A percentile compares a stretch with the other conserved stretches of the same genome.
Conservation (phyloP, 1,284 basidiomycete genomes). For the Ceratobasidium sp. region DNA sequence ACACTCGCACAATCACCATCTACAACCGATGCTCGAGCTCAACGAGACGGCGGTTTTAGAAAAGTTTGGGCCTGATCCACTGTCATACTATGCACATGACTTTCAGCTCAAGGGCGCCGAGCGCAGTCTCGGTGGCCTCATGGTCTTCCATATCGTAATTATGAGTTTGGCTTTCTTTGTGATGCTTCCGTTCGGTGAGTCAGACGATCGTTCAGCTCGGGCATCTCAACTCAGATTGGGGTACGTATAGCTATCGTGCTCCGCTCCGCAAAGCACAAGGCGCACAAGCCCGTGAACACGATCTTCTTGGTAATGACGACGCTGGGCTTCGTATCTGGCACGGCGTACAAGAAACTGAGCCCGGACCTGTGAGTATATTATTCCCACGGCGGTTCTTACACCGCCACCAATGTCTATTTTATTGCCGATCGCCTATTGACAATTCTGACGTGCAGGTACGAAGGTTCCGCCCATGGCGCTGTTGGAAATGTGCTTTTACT, state of each 20-base stretch:
- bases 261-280: constrained; percentile 73
- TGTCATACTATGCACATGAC: constrained; percentile 82
- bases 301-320: constrained; percentile 66
- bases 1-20: constrained; percentile 49
- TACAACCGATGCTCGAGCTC: constrained; percentile 65
- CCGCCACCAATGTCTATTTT: constrained; percentile 42
- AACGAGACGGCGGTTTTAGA: constrained; percentile 77
- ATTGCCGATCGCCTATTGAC: constrained; percentile 42
- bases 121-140: constrained; percentile 58
- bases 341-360: constrained; percentile 75
- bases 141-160: constrained; percentile 70
- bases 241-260: constrained; percentile 75
- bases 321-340: constrained; percentile 70
- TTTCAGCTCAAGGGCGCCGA: constrained; percentile 59
- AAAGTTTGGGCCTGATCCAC: constrained; percentile 72
- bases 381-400: constrained; percentile 12
- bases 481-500: constrained; percentile 67
- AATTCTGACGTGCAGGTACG: constrained; percentile 63
- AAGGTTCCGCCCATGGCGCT: constrained; percentile 68
- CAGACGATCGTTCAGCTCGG: neutral
- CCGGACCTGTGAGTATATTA: constrained; percentile 76
- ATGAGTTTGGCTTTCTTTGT: constrained; percentile 82
- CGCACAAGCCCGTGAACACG: constrained; percentile 64
- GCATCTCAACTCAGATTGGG: neutral
- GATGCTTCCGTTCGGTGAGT: constrained; percentile 74